Percentiles rank a stretch among this genome's conserved stretches.
Conservation (phyloP, 1,139 yeast genomes). For the Lodderomyces pseudojiufengensis region DNA sequence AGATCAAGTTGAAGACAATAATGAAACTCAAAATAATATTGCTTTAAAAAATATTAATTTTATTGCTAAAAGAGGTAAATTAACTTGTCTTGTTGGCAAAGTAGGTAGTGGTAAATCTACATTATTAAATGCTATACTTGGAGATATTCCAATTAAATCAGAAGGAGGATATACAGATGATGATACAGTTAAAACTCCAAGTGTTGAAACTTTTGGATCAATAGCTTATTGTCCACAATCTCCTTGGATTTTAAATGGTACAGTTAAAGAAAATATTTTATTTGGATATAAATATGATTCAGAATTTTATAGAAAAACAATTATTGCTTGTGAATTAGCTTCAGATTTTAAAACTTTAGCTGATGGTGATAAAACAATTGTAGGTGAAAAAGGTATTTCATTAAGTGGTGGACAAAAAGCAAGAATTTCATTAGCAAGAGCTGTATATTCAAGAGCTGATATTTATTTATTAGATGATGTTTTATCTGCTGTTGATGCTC, state of each 20-base stretch:
- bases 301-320: slow-evolving; percentile 25
- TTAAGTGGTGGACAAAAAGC: slow-evolving; percentile 44
- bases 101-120: slow-evolving; percentile 51
- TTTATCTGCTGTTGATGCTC: slow-evolving; percentile 35
- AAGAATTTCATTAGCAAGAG: slow-evolving; percentile 35
- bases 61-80: slow-evolving; percentile 50
- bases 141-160: slow-evolving; percentile 36
- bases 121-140: slow-evolving; percentile 55
- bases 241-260: slow-evolving; percentile 38
- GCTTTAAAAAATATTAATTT: slow-evolving; percentile 55
- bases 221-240: slow-evolving; percentile 30
- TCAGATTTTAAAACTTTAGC: slow-evolving; percentile 31
- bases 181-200: slow-evolving; percentile 23
- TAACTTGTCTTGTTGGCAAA: slow-evolving; percentile 69
- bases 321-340: slow-evolving; percentile 33
- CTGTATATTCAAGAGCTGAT: slow-evolving; percentile 38
- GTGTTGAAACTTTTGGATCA: slow-evolving; percentile 20
- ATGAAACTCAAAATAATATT: slow-evolving; percentile 14
- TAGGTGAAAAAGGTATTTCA: slow-evolving; percentile 42
- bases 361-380: slow-evolving; percentile 35
- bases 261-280: slow-evolving; percentile 36
- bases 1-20: slow-evolving; percentile 17
- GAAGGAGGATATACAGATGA: slow-evolving; percentile 7
- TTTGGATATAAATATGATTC: slow-evolving; percentile 30
- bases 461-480: slow-evolving; percentile 33